Evolutionary conservation across 2,329 filamentous ascomycete species (phyloP).

Genomic region (Ophiostoma montium): DNA sequence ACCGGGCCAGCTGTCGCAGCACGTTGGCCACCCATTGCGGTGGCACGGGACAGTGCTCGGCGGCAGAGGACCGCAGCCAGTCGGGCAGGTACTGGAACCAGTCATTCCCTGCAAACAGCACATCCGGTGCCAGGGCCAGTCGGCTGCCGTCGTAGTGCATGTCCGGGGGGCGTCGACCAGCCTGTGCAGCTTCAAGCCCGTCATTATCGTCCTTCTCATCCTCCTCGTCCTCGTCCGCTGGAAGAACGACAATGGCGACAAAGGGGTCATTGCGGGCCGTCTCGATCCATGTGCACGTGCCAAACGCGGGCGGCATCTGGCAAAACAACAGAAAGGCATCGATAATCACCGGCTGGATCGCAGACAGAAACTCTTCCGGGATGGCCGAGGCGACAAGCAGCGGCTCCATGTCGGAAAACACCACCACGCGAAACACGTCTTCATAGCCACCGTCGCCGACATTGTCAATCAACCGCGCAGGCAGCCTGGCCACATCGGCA

Average conservation of each 20-base stretch:
- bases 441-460: constrained; percentile 59
- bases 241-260: constrained; percentile 13
- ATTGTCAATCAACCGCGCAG: constrained; percentile 63
- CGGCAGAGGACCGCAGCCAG: constrained; percentile 3
- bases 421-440: constrained; percentile 69
- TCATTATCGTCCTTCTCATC: neutral
- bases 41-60: constrained; percentile 18
- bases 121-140: constrained; percentile 29
- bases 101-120: constrained; percentile 8
- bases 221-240: neutral
- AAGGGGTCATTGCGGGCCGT: constrained; percentile 39
- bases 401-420: constrained; percentile 61
- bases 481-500: constrained; percentile 36
- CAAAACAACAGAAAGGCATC: constrained; percentile 60
- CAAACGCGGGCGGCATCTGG: constrained; percentile 39
- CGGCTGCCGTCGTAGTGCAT: constrained; percentile 12
- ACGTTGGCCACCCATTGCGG: constrained; percentile 34
- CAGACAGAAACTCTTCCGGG: constrained; percentile 23
- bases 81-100: constrained; percentile 12
- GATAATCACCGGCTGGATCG: constrained; percentile 35
- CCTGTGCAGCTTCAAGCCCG: neutral
- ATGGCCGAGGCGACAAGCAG: constrained; percentile 37
- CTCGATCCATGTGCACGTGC: constrained; percentile 16
- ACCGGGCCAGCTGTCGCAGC: constrained; percentile 42
- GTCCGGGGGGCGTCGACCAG: constrained; percentile 1